Evolutionary conservation across 805 yeast genomes (phyloP).

Genomic region (Pichia paraexigua): DNA sequence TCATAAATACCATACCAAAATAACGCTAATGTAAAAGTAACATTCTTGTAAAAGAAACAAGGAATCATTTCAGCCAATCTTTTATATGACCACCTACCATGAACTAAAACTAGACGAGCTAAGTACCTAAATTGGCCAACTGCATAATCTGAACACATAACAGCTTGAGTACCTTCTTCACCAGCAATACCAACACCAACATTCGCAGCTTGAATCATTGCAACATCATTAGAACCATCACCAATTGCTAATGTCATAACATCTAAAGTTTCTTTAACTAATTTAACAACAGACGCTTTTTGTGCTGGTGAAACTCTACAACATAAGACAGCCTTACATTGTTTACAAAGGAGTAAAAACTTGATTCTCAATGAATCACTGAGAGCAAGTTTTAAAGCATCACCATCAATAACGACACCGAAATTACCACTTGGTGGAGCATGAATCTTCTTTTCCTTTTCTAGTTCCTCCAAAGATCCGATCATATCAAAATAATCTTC

Average conservation of each 20-base stretch:
- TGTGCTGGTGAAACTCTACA: constrained; percentile 88
- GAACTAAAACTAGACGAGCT: constrained; percentile 59
- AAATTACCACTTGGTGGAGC: constrained; percentile 58
- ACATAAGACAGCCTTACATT: constrained; percentile 74
- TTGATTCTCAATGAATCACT: constrained; percentile 36
- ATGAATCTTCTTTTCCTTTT: constrained; percentile 49
- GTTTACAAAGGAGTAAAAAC: constrained; percentile 65
- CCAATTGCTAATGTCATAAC: constrained; percentile 87
- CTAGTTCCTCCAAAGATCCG: constrained; percentile 53
- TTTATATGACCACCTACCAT: constrained; percentile 84
- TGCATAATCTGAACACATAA: constrained; percentile 82
- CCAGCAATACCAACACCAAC: constrained; percentile 89
- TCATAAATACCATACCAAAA: constrained; percentile 76
- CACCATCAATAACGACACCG: constrained; percentile 77
- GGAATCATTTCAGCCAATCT: constrained; percentile 81
- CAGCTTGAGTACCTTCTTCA: constrained; percentile 87
- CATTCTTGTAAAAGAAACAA: constrained; percentile 71
- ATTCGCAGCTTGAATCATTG: constrained; percentile 85
- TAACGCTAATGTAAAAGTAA: constrained; percentile 61
- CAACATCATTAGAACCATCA: constrained; percentile 85
- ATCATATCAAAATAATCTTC: constrained; percentile 46
- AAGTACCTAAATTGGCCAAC: constrained; percentile 74
- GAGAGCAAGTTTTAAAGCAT: constrained; percentile 53
- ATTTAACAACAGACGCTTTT: constrained; percentile 72
- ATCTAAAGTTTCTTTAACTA: constrained; percentile 64